These are phyloP conservation scores for Suhomyces kunorum DNA, from an alignment of 1,139 yeast genomes.

Conservation along the genomic window DNA sequence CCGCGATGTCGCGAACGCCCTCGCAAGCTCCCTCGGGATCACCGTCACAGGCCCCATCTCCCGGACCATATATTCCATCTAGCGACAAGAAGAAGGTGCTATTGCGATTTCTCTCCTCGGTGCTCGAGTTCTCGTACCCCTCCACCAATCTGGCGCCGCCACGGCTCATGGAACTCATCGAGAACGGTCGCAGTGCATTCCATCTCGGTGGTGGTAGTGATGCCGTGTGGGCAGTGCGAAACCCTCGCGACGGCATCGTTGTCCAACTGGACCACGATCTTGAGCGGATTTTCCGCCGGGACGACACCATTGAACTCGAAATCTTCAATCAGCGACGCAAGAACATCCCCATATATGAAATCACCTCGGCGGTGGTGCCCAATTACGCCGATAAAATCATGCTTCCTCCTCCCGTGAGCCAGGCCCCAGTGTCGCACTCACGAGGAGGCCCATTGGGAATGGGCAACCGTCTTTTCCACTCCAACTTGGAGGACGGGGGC, in stretches of 20 bases:
- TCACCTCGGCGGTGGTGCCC: conserved; percentile 35
- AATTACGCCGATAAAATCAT: conserved; percentile 25
- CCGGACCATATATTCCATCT: not conserved
- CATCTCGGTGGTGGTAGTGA: conserved; percentile 23
- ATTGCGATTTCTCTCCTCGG: conserved; percentile 43
- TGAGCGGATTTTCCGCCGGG: conserved; percentile 35
- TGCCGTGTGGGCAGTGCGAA: conserved; percentile 17
- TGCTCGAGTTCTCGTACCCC: conserved; percentile 61
- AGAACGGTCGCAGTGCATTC: conserved; percentile 71
- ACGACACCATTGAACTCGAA: conserved; percentile 37
- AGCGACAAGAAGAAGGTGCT: conserved; percentile 26
- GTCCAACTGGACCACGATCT: conserved; percentile 37
- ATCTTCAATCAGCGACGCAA: conserved; percentile 35
- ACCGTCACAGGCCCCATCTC: conserved; percentile 1
- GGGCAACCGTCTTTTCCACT: too few relatives aligned
- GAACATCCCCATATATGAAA: conserved; percentile 39
- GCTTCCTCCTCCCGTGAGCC: conserved; percentile 36
- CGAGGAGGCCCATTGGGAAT: conserved; percentile 5
- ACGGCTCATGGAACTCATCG: conserved; percentile 62
- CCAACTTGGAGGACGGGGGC: conserved; percentile 25
- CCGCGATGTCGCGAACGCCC: not conserved
- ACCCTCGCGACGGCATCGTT: conserved; percentile 23
- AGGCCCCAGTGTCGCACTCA: conserved; percentile 15
- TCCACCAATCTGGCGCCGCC: conserved; percentile 66
- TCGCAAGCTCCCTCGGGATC: not conserved